Base-by-base conservation (phyloP, 805 yeast genomes). In the Osmozyma mogii region DNA sequence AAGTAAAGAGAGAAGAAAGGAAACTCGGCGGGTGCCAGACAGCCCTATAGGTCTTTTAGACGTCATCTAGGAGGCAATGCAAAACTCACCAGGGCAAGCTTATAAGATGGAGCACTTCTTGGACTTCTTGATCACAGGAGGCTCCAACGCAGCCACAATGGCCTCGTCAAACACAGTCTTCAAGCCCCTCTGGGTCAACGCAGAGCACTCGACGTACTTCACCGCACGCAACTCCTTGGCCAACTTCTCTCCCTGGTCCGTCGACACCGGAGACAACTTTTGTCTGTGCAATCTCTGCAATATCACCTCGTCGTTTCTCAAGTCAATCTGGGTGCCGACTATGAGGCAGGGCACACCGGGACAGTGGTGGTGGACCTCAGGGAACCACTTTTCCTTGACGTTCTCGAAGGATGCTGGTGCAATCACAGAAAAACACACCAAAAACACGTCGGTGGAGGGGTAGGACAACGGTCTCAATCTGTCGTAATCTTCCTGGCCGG, bases 401-500 rank as follows among this genome's bases (percentile, higher is more conserved):
- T 89, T 89, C 61, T 92, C 97, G 58, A 89, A 92, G 13, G 94
- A 80, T 21, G 98, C 94, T 19, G 97, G 98, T 9, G 95, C 87
- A 44, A 94, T 88, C 36, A 92, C 96, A 21, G 94, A 81, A 62
- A 92, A 89, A 62, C 98, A 92, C 35, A 89, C 95, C 45, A 89
- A 68, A 54, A 89, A 89, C 26, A 89, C 96, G 58, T 89, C 98
- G 4, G 98, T 92, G 31, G 94, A 92, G 11, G 98, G 97, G 59
- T 89, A 89, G 34, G 94, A 81, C 47, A 92, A 72, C 6, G 98
- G 98, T 64, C 98, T 83, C 53, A 89, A 68, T 54, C 98, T 76
- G 65, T 89, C 98, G 59, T 92, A 89, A 68, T 89, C 98, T 72
- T 89, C 98, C 68, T 89, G 98, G 30, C 98, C 98, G 17, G 98